Evolutionary conservation across 164 flowering plant genomes (phyloP), one percentile per base, ranked within the genome.

Genomic region (Vitis labrusca): DNA sequence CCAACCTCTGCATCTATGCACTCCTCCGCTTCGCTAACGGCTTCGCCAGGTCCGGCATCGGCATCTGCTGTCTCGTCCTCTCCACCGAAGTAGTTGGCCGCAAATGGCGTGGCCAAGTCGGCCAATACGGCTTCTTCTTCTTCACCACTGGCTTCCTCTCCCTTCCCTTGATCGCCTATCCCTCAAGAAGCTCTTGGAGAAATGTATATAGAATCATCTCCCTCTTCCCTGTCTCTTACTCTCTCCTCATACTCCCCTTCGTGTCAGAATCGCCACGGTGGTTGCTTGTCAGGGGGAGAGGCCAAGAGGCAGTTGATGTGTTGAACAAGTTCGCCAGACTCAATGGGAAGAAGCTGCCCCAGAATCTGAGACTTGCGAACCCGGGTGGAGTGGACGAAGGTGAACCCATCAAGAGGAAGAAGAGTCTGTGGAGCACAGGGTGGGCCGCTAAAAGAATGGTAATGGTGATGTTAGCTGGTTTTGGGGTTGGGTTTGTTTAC

Each of bases 101-200:
- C 11, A 82, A 82, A 67, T 84, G 89, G 90, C 83, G 88, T 8
- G 90, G 86, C 50, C 92, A 85, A 72, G 90, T 88, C 1, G 90
- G 95, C 50, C 88, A 83, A 56, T 83, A 77, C 50, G 88, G 92
- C 7, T 88, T 90, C 77, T 84, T 87, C 71, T 81, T 87, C 81
- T 90, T 86, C 85, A 78, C 92, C 1, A 67, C 67, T 3, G 95
- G 95, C 30, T 86, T 88, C 73, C 77, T 86, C 13, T 86, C 91
- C 6, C 82, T 90, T 1, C 92, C 91, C 2, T 32, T 83, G 2
- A 83, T 88, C 6, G 92, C 95, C 17, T 84, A 85, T 19, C 81
- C 84, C 0, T 73, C 80, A 0, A 80, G 81, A 76, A 67, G 54
- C 49, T 64, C 63, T 10, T 88, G 90, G 91, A 82, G 95, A 44